phyloP scores from a whole-genome alignment of 768 basidiomycete species.

The Leccinum imitatum region DNA sequence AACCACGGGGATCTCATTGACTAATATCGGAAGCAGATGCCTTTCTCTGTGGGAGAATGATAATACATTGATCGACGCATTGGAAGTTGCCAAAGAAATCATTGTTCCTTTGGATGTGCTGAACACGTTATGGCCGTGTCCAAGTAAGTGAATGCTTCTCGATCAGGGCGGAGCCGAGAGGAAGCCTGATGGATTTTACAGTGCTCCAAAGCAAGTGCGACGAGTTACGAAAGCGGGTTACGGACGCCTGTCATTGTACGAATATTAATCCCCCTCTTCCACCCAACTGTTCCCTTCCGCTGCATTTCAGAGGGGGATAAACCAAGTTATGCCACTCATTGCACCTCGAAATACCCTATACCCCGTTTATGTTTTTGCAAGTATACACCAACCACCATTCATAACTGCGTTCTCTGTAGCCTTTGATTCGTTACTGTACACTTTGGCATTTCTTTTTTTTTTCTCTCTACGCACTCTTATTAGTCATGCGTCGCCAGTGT shows the following conservation, averaged over 20 bases:
- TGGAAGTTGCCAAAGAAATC: conserved; percentile 67
- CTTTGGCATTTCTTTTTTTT: conserved; percentile 3
- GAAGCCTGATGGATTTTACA: conserved; percentile 21
- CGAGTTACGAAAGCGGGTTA: conserved; percentile 48
- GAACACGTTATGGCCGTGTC: conserved; percentile 68
- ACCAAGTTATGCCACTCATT: neutral
- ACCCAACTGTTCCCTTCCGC: conserved; percentile 39
- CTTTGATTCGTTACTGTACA: conserved; percentile 29
- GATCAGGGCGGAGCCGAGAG: conserved; percentile 11
- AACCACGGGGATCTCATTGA: neutral
- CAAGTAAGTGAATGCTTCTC: conserved; percentile 35
- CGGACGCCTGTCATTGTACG: conserved; percentile 45
- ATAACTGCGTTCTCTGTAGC: conserved; percentile 30
- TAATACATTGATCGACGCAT: conserved; percentile 50
- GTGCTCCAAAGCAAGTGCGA: conserved; percentile 49
- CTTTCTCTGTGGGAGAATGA: conserved; percentile 67
- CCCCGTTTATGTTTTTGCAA: conserved; percentile 28
- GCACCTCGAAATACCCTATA: conserved; percentile 19
- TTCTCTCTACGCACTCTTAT: conserved; percentile 10
- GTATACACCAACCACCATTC: conserved; percentile 29
- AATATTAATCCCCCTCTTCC: conserved; percentile 43
- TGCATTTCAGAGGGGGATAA: conserved; percentile 32
- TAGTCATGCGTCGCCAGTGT: conserved; percentile 5
- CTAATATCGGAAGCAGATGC: conserved; percentile 42
- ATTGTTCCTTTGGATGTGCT: conserved; percentile 63